phyloP scores from a whole-genome alignment of 2,329 filamentous ascomycete species.

The Calonectria pteridis region DNA sequence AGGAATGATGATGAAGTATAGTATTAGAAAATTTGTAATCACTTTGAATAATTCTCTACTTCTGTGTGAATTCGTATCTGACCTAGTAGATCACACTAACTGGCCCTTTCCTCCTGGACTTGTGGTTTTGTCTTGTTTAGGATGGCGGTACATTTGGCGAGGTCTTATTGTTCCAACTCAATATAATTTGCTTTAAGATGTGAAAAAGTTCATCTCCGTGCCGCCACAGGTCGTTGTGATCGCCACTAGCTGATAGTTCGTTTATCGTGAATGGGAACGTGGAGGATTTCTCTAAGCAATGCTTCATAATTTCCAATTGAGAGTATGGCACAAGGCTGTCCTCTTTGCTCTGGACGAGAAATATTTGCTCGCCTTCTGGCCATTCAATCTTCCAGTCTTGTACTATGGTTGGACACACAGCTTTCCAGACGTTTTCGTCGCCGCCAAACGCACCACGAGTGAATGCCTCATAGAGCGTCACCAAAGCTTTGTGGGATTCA shows the following conservation, averaged over 20 bases:
- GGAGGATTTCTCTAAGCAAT: not conserved
- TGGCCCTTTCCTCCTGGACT: too few relatives aligned
- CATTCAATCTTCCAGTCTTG: not conserved
- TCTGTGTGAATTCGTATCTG: too few relatives aligned
- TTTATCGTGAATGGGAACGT: not conserved
- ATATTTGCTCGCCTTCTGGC: not conserved
- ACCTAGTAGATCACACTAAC: too few relatives aligned
- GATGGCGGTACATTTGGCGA: too few relatives aligned
- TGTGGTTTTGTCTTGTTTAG: too few relatives aligned
- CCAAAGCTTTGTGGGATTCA: not conserved
- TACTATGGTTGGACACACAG: not conserved
- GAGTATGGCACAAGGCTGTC: slow-evolving; percentile 10
- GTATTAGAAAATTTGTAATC: too few relatives aligned
- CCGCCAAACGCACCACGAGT: slow-evolving; percentile 1
- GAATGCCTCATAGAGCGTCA: not conserved
- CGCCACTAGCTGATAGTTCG: not conserved
- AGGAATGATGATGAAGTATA: not conserved
- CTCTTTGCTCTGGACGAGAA: not conserved
- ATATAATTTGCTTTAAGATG: not conserved
- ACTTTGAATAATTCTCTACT: too few relatives aligned
- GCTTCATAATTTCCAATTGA: not conserved
- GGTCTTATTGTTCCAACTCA: too few relatives aligned
- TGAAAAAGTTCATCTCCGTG: not conserved
- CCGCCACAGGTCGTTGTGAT: not conserved
- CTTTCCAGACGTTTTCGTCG: not conserved